Percentiles rank a stretch among this genome's conserved stretches.
These are phyloP conservation scores for Colletotrichum scovillei DNA, from an alignment of 2,329 filamentous ascomycete genomes.

Conservation along the genomic window DNA sequence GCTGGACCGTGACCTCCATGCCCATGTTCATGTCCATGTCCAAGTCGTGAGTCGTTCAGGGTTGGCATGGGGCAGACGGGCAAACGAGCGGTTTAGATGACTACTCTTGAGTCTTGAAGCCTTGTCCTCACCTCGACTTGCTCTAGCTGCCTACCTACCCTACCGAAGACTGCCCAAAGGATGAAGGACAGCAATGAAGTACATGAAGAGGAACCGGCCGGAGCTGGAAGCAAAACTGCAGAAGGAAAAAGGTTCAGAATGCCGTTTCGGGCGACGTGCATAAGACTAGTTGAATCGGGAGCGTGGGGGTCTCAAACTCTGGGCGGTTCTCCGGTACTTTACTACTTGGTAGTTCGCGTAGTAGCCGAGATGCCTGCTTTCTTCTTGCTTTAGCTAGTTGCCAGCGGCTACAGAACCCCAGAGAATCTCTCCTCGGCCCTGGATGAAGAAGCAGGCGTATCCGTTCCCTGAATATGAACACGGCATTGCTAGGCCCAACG, in stretches of 20 bases:
- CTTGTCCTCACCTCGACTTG: too few relatives aligned
- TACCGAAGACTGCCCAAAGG: too few relatives aligned
- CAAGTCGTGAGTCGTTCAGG: neutral
- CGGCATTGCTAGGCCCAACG: too few relatives aligned
- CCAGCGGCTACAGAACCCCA: neutral
- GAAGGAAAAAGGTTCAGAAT: conserved; percentile 12
- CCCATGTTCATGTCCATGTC: neutral
- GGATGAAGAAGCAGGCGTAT: too few relatives aligned
- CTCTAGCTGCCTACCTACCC: too few relatives aligned
- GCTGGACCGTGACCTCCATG: conserved; percentile 19
- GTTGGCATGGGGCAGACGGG: conserved; percentile 9
- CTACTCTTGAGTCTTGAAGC: neutral
- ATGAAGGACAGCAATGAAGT: neutral
- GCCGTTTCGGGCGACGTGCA: conserved; percentile 31
- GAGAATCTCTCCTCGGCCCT: neutral
- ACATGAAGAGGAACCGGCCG: neutral
- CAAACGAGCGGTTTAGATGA: neutral
- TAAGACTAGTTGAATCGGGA: conserved; percentile 14
- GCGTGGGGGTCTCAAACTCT: conserved; percentile 26
- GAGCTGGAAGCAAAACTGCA: neutral
- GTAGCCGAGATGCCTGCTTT: neutral
- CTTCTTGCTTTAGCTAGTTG: neutral
- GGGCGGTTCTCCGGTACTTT: neutral
- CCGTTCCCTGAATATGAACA: too few relatives aligned
- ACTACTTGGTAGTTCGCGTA: neutral